Base-by-base conservation (phyloP, 331 rosid species). In the Malus hybrid region DNA sequence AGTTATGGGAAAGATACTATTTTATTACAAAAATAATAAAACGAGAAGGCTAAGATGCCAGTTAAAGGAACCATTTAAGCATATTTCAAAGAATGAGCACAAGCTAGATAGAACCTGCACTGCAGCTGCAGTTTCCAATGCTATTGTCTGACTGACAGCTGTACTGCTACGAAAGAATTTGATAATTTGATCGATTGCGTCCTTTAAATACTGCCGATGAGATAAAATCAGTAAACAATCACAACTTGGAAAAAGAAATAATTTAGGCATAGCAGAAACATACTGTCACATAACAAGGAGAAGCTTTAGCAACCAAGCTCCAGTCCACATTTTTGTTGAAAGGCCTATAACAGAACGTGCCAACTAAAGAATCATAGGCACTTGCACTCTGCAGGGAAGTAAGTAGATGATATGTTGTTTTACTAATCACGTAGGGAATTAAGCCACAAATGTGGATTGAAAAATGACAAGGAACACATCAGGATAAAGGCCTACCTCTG, bases 221-320 rank as follows among this genome's bases (percentile, higher is more conserved):
- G 22, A 57, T 42, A 32, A 71, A 74, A 75, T 79, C 76, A 79
- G 85, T 61, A 66, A 75, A 69, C 36, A 76, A 70, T 60, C 39
- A 36, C 34, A 79, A 66, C 69, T 18, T 59, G 12, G 56, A 54
- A 69, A 63, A 71, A 65, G 44, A 22, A 65, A 22, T 70, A 80
- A 22, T 34, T 13, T 67, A 67, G 42, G 10, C 67, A 44, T 24
- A 70, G 65, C 54, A 62, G 76, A 72, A 77, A 56, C 96, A 71
- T 92, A 94, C 99, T 75, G 96, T 94, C 93, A 94, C 86, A 57
- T 94, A 94, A 85, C 99, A 94, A 33, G 99, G 99, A 77, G 97
- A 94, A 79, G 97, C 99, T 87, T 87, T 94, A 39, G 87, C 96
- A 81, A 88, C 95, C 97, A 94, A 78, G 85, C 97, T 90, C 99